Conservation (phyloP, 169 alveolate species). For the Plasmodium vivax region DNA sequence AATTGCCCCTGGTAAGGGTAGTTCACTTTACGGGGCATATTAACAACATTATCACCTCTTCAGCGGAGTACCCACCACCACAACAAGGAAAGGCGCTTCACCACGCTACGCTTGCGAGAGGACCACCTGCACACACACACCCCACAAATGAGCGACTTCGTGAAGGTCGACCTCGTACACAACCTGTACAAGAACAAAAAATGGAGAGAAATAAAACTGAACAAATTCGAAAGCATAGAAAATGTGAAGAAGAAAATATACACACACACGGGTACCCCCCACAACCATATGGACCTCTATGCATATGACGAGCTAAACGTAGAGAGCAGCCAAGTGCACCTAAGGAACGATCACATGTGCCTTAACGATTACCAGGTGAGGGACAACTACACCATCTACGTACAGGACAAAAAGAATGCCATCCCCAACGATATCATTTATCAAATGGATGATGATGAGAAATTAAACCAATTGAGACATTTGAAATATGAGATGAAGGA, state of each 20-base stretch:
- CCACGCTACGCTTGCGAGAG: not conserved
- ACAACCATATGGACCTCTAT: slow-evolving; percentile 70
- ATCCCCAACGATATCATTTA: slow-evolving; percentile 3
- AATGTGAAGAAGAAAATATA: slow-evolving; percentile 78
- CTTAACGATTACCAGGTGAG: slow-evolving; percentile 73
- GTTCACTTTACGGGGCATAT: not conserved
- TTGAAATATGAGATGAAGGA: slow-evolving; percentile 88
- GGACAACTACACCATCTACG: slow-evolving; percentile 74
- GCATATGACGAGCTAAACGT: slow-evolving; percentile 75
- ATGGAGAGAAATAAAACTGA: slow-evolving; percentile 78
- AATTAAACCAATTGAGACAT: slow-evolving; percentile 42
- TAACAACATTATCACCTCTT: not conserved
- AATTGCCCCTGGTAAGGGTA: not conserved
- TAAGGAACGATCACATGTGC: slow-evolving; percentile 52
- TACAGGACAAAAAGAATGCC: slow-evolving; percentile 25
- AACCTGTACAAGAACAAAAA: slow-evolving; percentile 51
- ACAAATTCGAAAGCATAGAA: slow-evolving; percentile 72
- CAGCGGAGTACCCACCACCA: not conserved
- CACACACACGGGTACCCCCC: slow-evolving; percentile 76
- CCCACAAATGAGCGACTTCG: slow-evolving; percentile 23
- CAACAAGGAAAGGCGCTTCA: not conserved
- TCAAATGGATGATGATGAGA: slow-evolving; percentile 47
- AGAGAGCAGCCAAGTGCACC: slow-evolving; percentile 54
- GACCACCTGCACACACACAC: not conserved
- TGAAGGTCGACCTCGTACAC: slow-evolving; percentile 76